phyloP scores from a whole-genome alignment of 2,329 filamentous ascomycete genomes.

The Colletotrichum siamense region DNA sequence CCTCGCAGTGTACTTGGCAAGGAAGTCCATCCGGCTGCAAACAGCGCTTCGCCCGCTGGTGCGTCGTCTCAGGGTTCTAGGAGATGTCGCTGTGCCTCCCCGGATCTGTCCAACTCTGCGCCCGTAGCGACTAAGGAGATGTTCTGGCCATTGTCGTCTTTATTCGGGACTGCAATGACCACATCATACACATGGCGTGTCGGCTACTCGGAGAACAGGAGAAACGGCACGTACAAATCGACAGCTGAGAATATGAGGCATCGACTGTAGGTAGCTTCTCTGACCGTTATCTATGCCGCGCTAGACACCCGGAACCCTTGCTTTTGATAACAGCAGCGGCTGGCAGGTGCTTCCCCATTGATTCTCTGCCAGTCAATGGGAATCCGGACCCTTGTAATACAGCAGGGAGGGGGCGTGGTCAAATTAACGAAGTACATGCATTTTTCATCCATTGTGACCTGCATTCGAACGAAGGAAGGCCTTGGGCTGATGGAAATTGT shows the following conservation, averaged over 20 bases:
- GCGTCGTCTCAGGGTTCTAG: neutral
- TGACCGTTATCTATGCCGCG: constrained; percentile 3
- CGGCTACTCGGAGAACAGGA: neutral
- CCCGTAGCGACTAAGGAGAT: neutral
- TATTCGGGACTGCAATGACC: neutral
- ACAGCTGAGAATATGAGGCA: neutral
- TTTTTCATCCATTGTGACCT: neutral
- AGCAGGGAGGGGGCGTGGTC: neutral
- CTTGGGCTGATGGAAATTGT: neutral
- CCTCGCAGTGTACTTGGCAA: neutral
- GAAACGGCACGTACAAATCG: neutral
- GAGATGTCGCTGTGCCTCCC: neutral
- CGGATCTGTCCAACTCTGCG: neutral
- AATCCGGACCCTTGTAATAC: neutral
- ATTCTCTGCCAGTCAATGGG: neutral
- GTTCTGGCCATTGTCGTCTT: neutral
- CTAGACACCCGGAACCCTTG: constrained; percentile 1
- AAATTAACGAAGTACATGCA: neutral
- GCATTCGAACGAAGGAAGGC: neutral
- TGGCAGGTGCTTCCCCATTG: neutral
- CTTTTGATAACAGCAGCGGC: neutral
- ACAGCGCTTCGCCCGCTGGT: neutral
- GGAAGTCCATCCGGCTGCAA: neutral
- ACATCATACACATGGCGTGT: neutral
- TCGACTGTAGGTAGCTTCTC: neutral